phyloP scores from a whole-genome alignment of 257 asterid species.

The Asclepias syriaca region DNA sequence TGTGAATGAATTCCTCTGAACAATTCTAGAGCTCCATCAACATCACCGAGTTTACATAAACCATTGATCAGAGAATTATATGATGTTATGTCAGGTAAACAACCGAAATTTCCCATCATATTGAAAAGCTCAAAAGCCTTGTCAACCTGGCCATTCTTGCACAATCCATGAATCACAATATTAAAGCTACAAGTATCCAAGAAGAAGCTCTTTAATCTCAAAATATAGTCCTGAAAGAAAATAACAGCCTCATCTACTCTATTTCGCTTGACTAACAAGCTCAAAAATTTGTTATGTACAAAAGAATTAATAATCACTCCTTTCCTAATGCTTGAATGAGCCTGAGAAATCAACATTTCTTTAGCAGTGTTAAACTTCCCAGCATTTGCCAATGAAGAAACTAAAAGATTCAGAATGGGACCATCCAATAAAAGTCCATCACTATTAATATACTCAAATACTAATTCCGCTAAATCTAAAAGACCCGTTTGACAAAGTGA shows the following conservation, averaged over 20 bases:
- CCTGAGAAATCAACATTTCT: constrained; percentile 61
- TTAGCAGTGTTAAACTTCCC: constrained; percentile 50
- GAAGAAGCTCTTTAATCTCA: constrained; percentile 48
- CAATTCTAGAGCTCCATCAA: constrained; percentile 50
- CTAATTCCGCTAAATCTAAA: constrained; percentile 48
- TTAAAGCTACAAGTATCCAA: constrained; percentile 69
- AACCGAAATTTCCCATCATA: constrained; percentile 52
- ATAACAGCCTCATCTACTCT: constrained; percentile 60
- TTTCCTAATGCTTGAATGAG: constrained; percentile 37
- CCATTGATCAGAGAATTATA: constrained; percentile 72
- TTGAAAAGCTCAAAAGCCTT: constrained; percentile 59
- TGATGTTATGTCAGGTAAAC: constrained; percentile 57
- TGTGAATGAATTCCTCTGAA: constrained; percentile 49
- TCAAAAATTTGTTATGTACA: constrained; percentile 60
- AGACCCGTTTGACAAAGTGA: constrained; percentile 55
- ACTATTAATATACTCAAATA: constrained; percentile 47
- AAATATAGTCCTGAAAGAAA: constrained; percentile 53
- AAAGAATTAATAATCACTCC: constrained; percentile 41
- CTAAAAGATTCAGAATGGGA: constrained; percentile 36
- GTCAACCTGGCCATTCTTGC: constrained; percentile 51
- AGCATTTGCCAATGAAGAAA: constrained; percentile 45
- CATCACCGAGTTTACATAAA: constrained; percentile 54
- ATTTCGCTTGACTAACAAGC: constrained; percentile 41
- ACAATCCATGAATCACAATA: constrained; percentile 71
- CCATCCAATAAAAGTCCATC: constrained; percentile 50